Base-by-base conservation (phyloP, 2,329 filamentous ascomycete genomes). In the Xylaria polymorpha region DNA sequence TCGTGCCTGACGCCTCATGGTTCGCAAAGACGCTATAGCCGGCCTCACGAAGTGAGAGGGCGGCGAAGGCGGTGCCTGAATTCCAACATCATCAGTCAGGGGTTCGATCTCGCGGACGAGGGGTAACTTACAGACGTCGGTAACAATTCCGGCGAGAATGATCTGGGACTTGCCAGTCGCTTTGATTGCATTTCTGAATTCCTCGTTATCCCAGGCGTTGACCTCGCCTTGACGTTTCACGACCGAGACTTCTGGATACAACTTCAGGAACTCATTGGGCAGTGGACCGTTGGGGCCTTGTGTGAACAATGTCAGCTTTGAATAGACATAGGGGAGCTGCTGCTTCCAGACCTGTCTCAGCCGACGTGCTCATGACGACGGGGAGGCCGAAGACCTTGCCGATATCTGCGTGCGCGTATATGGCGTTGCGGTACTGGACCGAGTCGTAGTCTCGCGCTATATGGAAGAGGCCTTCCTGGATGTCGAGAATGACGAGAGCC, bases 1-100 rank as follows among this genome's bases (percentile, higher is more conserved):
- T 89, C 1, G 91, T 93, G 1, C 91, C 91, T 0, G 86, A 90
- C 1, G 89, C 91, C 74, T 94, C 91, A 60, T 90, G 85, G 80
- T 93, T 92, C 74, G 90, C 91, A 81, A 86, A 93, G 67, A 94
- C 91, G 41, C 87, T 87, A 82, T 93, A 94, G 32, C 91, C 92
- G 51, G 88, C 90, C 12, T 89, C 86, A 41, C 90, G 84, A 5
- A 94, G 87, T 0, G 90, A 91, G n/a, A 94, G 85, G 0, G 92
- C 90, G 5, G 92, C 84, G 83, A 94, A 94, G 0, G 91, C 84
- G 22, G 90, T 92, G 84, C 85, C 74, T 77, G n/a, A 12, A 41
- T 60, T 20, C 9, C 37, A 32, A 20, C 7, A 39, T 44, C 3
- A 20, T 57, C n/a, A 64, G 43, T 4, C 2, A 61, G 15, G 29